A percentile compares a stretch with the other conserved stretches of the same genome.
Conservation (phyloP, 352 stramenopile species). For the Phytophthora chlamydospora region DNA sequence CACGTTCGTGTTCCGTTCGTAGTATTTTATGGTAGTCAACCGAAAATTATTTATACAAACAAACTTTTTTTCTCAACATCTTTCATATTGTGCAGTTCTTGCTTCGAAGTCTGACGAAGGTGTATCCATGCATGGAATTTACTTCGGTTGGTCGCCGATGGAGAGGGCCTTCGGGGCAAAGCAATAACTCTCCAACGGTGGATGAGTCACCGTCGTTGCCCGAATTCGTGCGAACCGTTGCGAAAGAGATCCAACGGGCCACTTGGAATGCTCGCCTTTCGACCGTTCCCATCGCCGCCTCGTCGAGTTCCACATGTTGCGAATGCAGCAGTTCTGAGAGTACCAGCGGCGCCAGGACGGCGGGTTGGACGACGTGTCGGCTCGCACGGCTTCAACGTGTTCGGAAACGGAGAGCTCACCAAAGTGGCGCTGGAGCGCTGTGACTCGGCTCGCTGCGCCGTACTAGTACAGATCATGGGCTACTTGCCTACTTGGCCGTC, state of each 20-base stretch:
- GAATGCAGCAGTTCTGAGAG: constrained; percentile 72
- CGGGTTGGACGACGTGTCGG: constrained; percentile 63
- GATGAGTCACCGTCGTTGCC: no score
- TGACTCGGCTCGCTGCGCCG: constrained; percentile 81
- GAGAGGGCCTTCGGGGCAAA: background rate
- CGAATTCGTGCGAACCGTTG: no score
- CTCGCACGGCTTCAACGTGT: constrained; percentile 84
- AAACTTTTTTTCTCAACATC: background rate
- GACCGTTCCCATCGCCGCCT: no score
- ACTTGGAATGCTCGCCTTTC: constrained; percentile 14
- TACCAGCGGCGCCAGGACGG: constrained; percentile 88
- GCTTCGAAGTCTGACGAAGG: background rate
- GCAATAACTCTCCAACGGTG: no score
- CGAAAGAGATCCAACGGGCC: background rate
- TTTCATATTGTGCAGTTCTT: background rate
- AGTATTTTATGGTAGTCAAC: constrained; percentile 30
- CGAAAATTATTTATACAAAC: constrained; percentile 37
- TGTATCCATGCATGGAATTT: background rate
- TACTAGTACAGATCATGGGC: constrained; percentile 94
- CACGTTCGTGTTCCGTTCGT: constrained; percentile 1
- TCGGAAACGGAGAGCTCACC: constrained; percentile 91
- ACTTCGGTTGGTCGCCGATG: background rate
- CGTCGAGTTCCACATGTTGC: constrained; percentile 21
- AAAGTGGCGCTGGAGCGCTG: constrained; percentile 92
- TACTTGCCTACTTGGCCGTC: constrained; percentile 92